phyloP scores from a whole-genome alignment of 306 rosid genomes.

The Lagenaria siceraria region DNA sequence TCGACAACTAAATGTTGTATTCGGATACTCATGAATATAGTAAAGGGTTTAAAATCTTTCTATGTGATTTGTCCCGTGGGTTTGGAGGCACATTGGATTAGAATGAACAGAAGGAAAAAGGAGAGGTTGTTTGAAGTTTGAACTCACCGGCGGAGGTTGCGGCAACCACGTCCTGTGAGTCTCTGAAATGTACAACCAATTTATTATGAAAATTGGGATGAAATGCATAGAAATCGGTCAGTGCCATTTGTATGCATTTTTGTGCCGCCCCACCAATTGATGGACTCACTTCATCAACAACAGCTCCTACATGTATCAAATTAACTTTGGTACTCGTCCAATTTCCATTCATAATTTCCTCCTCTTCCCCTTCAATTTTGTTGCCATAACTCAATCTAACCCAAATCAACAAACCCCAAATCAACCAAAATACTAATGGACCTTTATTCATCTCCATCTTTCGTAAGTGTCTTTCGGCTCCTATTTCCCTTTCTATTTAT shows the following conservation, averaged over 20 bases:
- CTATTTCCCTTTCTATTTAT: neutral
- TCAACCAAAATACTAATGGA: neutral
- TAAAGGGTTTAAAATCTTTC: no score
- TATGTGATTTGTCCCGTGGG: no score
- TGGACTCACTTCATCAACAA: slow-evolving; percentile 15
- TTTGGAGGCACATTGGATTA: no score
- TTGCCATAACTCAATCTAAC: neutral
- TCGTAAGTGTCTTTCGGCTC: neutral
- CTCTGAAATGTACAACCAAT: neutral
- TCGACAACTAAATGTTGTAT: no score
- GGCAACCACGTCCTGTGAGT: slow-evolving; percentile 13
- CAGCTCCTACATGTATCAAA: slow-evolving; percentile 15
- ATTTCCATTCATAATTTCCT: neutral
- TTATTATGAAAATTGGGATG: slow-evolving; percentile 10
- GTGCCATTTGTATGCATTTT: slow-evolving; percentile 13
- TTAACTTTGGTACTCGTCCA: neutral
- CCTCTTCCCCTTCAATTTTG: neutral
- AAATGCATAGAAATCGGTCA: slow-evolving; percentile 14
- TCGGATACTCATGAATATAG: no score
- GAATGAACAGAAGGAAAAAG: no score
- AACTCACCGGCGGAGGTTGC: slow-evolving; percentile 22
- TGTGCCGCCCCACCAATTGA: neutral
- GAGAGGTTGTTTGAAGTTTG: no score
- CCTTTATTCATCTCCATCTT: neutral
- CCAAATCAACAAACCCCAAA: neutral